Evolutionary conservation across 2,329 filamentous ascomycete species (phyloP), one percentile per base, ranked within the genome.

Genomic region (Mollisiaceae sp.): DNA sequence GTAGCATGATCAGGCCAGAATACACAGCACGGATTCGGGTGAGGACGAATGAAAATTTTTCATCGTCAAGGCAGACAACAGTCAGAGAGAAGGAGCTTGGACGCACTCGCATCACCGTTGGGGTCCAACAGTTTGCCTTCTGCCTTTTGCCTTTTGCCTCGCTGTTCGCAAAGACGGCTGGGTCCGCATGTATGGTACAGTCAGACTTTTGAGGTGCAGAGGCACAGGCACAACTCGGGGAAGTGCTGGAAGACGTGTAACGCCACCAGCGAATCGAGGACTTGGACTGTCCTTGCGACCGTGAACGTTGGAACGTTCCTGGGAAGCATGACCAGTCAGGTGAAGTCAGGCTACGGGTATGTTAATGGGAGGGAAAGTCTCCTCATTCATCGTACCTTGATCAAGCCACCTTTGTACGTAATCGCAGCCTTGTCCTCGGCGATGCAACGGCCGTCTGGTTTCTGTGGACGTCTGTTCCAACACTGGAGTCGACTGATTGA

Each of bases 21-120:
- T 32, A 32, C 27, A 32, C 27, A 32, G 27, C 27, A 20, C 15
- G 52, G 11, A 27, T 38, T 41, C 8, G 4, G 55, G 8, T 14
- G 20, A n/a, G 54, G 36, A 39, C 55, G 55, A 57, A 57, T 57
- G 32, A 57, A 39, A 57, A 38, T 12, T 57, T 57, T 57, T 57
- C 35, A 38, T 22, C 22, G 5, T 15, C 50, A 54, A 54, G 50
- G 50, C 50, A 54, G 50, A 57, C 32, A 57, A n/a, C 15, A 39
- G 20, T 27, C 14, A 39, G 11, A n/a, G 32, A 56, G 20, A 15
- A 20, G 20, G 32, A 56, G n/a, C 35, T 38, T n/a, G 18, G 35
- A 38, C 52, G n/a, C 15, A 54, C 24, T 56, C n/a, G 24, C 50
- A 20, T 55, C 38, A 41, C 6, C 41, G 5, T 43, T 43, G 41